Percentiles rank a stretch among this genome's conserved stretches.
These are phyloP conservation scores for Kodamaea alishanica DNA, from an alignment of 1,139 yeast species.

Conservation along the genomic window DNA sequence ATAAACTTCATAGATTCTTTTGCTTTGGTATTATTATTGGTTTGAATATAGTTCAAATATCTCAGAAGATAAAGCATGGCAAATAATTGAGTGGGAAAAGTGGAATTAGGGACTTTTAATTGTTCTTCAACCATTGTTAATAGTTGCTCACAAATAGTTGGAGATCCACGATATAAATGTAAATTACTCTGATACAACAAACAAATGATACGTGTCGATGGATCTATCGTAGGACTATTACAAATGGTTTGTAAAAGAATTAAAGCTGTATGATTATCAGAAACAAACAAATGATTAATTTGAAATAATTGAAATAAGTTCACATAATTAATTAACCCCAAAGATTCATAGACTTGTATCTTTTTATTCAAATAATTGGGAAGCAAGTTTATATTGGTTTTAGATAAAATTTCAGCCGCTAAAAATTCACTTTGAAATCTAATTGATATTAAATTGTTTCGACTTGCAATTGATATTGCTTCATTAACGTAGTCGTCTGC, in stretches of 20 bases:
- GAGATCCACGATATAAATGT: slow-evolving; percentile 30
- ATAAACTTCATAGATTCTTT: slow-evolving; percentile 23
- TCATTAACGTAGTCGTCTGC: slow-evolving; percentile 41
- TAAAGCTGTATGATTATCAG: slow-evolving; percentile 24
- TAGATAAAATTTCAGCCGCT: slow-evolving; percentile 31
- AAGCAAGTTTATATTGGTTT: slow-evolving; percentile 21
- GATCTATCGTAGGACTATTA: slow-evolving; percentile 13
- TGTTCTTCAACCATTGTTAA: slow-evolving; percentile 15
- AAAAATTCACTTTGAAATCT: slow-evolving; percentile 32
- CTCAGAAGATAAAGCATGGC: slow-evolving; percentile 27
- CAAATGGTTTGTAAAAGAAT: slow-evolving; percentile 22
- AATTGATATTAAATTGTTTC: slow-evolving; percentile 21
- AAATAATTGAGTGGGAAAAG: slow-evolving; percentile 25
- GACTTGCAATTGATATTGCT: slow-evolving; percentile 34
- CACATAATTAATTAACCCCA: slow-evolving; percentile 14
- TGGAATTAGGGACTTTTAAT: slow-evolving; percentile 4
- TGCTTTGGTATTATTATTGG: slow-evolving; percentile 19
- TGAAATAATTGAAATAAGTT: slow-evolving; percentile 28
- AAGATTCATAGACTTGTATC: slow-evolving; percentile 17
- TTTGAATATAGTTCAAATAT: slow-evolving; percentile 22
- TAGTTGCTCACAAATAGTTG: slow-evolving; percentile 14
- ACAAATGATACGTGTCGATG: slow-evolving; percentile 18
- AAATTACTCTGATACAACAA: slow-evolving; percentile 21
- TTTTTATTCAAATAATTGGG: slow-evolving; percentile 27
- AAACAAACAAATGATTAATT: slow-evolving; percentile 24